phyloP scores from a whole-genome alignment of 345 rosid species.

The Clausena lansium region DNA sequence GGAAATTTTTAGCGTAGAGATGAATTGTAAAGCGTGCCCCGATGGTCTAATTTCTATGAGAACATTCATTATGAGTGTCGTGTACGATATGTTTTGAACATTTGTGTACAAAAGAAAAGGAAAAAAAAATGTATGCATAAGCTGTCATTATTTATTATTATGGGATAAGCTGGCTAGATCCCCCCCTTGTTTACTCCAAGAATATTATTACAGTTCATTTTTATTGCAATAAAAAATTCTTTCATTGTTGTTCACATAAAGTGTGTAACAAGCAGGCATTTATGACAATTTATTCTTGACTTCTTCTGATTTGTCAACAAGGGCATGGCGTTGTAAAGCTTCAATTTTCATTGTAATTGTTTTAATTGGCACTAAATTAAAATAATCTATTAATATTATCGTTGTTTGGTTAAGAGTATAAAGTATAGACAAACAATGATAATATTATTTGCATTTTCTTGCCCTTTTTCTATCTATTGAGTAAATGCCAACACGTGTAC shows the following conservation, averaged over 20 bases:
- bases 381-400: too few relatives aligned
- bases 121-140: background rate
- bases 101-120: too few relatives aligned
- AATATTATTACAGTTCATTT: background rate
- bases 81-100: background rate
- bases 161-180: background rate
- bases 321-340: background rate
- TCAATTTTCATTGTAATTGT: too few relatives aligned
- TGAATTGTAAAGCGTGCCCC: background rate
- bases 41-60: background rate
- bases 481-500: too few relatives aligned
- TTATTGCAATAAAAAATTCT: background rate
- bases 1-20: background rate
- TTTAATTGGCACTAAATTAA: too few relatives aligned
- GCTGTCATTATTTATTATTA: background rate
- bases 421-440: too few relatives aligned
- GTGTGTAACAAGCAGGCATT: too few relatives aligned
- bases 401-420: too few relatives aligned
- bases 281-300: background rate
- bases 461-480: too few relatives aligned
- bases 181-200: background rate
- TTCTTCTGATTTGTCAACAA: background rate
- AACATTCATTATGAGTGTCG: conserved; percentile 7
- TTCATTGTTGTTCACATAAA: background rate
- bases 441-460: too few relatives aligned